These are phyloP conservation scores for Torulaspora gathmanii DNA, from an alignment of 805 yeast genomes.

Conservation along the genomic window DNA sequence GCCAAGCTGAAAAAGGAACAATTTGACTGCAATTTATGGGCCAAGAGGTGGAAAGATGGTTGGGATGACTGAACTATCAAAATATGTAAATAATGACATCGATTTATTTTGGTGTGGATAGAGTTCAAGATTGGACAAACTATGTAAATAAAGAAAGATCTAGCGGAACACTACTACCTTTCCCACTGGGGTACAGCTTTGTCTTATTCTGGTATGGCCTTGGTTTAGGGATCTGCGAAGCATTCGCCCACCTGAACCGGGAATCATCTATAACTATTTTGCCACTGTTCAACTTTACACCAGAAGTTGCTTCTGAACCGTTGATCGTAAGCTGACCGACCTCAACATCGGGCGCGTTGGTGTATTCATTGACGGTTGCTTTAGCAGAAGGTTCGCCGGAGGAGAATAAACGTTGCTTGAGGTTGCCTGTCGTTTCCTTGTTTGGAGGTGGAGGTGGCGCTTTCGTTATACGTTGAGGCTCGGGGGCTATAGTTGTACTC, in stretches of 20 bases:
- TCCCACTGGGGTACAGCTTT: conserved; percentile 89
- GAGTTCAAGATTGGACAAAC: neutral
- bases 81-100: conserved; percentile 3
- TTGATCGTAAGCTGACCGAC: conserved; percentile 25
- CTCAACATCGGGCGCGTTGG: conserved; percentile 24
- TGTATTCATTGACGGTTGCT: conserved; percentile 24
- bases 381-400: conserved; percentile 31
- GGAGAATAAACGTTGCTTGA: conserved; percentile 32
- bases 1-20: conserved; percentile 74
- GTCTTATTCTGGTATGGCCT: conserved; percentile 64
- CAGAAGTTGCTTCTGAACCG: conserved; percentile 29
- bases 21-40: conserved; percentile 88
- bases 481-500: conserved; percentile 6
- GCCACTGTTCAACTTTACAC: conserved; percentile 24
- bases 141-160: conserved; percentile 44
- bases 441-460: conserved; percentile 23
- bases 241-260: conserved; percentile 65
- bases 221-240: conserved; percentile 78
- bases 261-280: conserved; percentile 57
- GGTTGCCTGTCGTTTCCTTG: conserved; percentile 5
- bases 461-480: neutral
- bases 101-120: neutral
- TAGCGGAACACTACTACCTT: conserved; percentile 88
- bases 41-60: conserved; percentile 90
- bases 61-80: conserved; percentile 49